Evolutionary conservation across 345 rosid species (phyloP), one percentile per base, ranked within the genome.

Genomic region (Turritis glabra): DNA sequence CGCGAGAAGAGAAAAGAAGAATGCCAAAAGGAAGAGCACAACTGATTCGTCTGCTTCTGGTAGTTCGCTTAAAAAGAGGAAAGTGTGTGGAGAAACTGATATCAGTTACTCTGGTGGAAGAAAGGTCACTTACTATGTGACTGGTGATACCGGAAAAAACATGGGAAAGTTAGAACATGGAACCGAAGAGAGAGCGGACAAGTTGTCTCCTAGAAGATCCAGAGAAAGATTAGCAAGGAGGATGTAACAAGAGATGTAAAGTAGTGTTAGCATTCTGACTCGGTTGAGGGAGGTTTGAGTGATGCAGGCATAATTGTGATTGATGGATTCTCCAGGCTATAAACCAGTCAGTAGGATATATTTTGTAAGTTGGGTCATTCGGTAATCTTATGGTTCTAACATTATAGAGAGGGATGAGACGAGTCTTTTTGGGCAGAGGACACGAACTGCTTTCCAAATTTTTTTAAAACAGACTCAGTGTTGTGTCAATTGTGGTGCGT

Each of bases 1-100:
- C 17, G 62, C 44, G 6, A 85, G 67, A 73, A 83, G 72, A 66
- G 88, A 77, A 59, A 75, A 79, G 64, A 88, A 85, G 85, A 69
- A 80, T 21, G 58, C 76, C 21, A 85, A 81, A 75, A 82, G 79
- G 75, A 70, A 43, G 54, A 61, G 67, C 11, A 60, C 79, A 56
- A 50, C 41, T 47, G 72, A 57, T 71, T 52, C 27, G 8, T 41
- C 50, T 57, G 73, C 83, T 43, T 74, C 81, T 69, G 48, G 72
- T 72, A 76, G 66, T 65, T 46, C 79, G 54, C 65, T 82, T 60
- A 85, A 84, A 77, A 83, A 78, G 65, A 84, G 84, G 78, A 86
- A 51, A 73, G 83, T 80, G 40, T 50, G 58, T 78, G 90, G 81
- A 61, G 90, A 86, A 55, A 33, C 72, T 27, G 65, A 81, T 33